Evolutionary conservation across 352 stramenopile species (phyloP), one percentile per base, ranked within the genome.

Genomic region (Plasmopara muralis): DNA sequence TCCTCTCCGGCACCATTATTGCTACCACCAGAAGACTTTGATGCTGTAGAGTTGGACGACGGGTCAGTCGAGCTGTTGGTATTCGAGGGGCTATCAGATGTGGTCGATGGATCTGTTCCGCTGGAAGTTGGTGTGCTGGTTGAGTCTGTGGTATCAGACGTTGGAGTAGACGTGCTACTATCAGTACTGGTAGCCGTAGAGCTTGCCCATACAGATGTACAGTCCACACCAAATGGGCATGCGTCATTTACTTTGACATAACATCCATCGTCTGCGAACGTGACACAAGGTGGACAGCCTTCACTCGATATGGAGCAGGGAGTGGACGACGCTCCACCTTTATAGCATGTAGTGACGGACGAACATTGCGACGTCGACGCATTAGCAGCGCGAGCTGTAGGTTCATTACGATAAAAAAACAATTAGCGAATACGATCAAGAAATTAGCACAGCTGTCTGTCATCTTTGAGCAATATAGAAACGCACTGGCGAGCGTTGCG

Each of bases 261-360:
- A 40, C 67, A 76, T 5, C 55, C 60, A n/a, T 76, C 25, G 46
- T 70, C 57, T 6, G 55, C 16, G n/a, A 75, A 75, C 3, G 60
- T 71, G 25, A 76, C 47, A 33, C 67, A 76, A 0, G 64, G 55
- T 4, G 67, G 64, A 39, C 67, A 76, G 1, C 50, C 56, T 25
- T 57, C 60, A 20, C 48, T 56, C 2, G 60, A 60, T 9, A 76
- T 38, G 10, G 52, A 60, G 52, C 67, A 76, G 4, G 60, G 35
- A 9, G 57, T 71, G 4, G 50, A 49, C 2, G 35, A 38, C 25
- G 48, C 50, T 13, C 62, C 66, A 2, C 66, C 66, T 41, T 60
- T 45, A 46, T 72, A 68, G 47, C 66, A 75, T 15, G 50, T 63
- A 6, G 30, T 34, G 12, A 75, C 25, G 6, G 62, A 57, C 16